Base-by-base conservation (phyloP, 345 rosid species). In the Populus davidiana region DNA sequence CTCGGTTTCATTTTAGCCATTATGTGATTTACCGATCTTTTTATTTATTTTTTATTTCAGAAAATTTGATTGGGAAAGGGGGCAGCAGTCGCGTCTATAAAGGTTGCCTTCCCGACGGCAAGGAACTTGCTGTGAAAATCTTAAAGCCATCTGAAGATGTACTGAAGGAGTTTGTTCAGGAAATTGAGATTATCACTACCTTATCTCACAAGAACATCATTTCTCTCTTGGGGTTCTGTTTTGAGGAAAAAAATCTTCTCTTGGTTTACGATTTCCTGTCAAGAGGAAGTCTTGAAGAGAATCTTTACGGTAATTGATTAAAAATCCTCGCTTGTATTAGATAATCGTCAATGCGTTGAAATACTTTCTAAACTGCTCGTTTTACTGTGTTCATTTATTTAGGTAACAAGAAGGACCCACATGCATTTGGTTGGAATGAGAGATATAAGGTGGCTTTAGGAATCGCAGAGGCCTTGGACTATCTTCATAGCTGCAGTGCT, bases 261-360 rank as follows among this genome's bases (percentile, higher is more conserved):
- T 80, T 96, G 85, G 91, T 92, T 69, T 94, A 96, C 41, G 97
- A 96, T 77, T 94, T 91, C 78, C 72, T 92, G 73, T 87, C 90
- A 33, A 90, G 97, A 80, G 98, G 99, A 85, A 94, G 97, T 82
- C 91, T 96, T 31, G 99, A 96, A 81, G 97, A 94, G 80, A 94
- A 91, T 73, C 92, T 96, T 77, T 90, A 94, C 74, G 95, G 99
- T 94, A 83, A 25, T n/a, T 77, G 36, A 73, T 70, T 62, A 4
- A 59, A 49, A 7, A 20, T 18, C 71, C 71, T 59, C 39, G 43
- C 38, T 31, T 31, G 64, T 41, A 38, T 64, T 50, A 31, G 39
- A 52, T 21, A 16, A 63, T 72, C 56, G 25, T 36, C 43, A 27
- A 69, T n/a, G 56, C 27, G 20, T 35, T 47, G 44, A 47, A 65